Evolutionary conservation across 2,329 filamentous ascomycete genomes (phyloP).

Genomic region (Colletotrichum spaethianum): DNA sequence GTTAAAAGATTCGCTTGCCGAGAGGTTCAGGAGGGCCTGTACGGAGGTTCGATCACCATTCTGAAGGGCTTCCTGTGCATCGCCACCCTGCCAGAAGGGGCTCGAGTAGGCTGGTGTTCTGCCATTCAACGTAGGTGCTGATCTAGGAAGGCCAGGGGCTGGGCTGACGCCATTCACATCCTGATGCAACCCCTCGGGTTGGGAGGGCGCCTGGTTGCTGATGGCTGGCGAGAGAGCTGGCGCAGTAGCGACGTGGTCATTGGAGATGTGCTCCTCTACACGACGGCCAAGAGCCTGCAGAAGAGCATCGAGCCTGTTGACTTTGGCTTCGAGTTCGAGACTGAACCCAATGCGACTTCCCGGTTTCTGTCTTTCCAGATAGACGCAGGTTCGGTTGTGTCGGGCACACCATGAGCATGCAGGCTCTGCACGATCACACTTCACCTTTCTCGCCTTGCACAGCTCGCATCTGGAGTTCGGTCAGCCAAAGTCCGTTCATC

Average conservation of each 20-base stretch:
- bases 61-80: constrained; percentile 49
- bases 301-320: constrained; percentile 65
- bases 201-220: constrained; percentile 52
- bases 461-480: constrained; percentile 55
- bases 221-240: constrained; percentile 52
- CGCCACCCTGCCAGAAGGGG: constrained; percentile 47
- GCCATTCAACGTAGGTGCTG: constrained; percentile 46
- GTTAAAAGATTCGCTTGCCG: constrained; percentile 35
- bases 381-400: constrained; percentile 77
- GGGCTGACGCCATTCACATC: constrained; percentile 45
- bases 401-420: constrained; percentile 81
- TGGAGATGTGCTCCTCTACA: constrained; percentile 58
- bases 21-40: constrained; percentile 42
- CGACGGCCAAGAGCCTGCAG: constrained; percentile 58
- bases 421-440: constrained; percentile 68
- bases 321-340: constrained; percentile 71
- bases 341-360: constrained; percentile 75
- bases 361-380: constrained; percentile 79
- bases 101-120: constrained; percentile 59
- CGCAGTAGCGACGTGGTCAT: constrained; percentile 48
- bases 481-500: constrained; percentile 3
- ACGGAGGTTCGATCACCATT: constrained; percentile 42
- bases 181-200: constrained; percentile 47
- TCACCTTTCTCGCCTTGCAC: constrained; percentile 62
- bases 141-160: constrained; percentile 38